Evolutionary conservation across 257 asterid species (phyloP).

Genomic region (Sherardia arvensis): DNA sequence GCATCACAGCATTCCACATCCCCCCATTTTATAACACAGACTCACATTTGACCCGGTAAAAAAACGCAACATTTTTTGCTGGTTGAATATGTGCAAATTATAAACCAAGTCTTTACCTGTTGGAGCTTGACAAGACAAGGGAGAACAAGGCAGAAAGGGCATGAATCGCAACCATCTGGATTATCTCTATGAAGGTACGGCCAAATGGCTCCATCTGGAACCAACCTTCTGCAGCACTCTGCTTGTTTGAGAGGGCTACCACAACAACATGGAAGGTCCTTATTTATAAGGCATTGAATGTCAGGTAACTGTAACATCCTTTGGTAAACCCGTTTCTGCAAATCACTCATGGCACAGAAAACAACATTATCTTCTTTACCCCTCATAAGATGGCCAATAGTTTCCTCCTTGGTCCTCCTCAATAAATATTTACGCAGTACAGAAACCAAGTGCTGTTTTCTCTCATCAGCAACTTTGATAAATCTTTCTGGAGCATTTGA

Average conservation of each 20-base stretch:
- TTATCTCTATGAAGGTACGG: slow-evolving; percentile 77
- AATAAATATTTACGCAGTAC: slow-evolving; percentile 67
- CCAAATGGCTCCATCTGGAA: slow-evolving; percentile 79
- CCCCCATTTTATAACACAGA: background rate
- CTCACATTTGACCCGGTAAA: background rate
- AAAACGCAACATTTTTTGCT: background rate
- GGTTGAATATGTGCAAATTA: background rate
- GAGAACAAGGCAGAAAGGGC: slow-evolving; percentile 95
- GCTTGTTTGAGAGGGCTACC: slow-evolving; percentile 93
- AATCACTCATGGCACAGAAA: slow-evolving; percentile 84
- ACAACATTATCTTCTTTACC: slow-evolving; percentile 97
- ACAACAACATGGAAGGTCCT: slow-evolving; percentile 81
- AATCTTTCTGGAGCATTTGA: slow-evolving; percentile 78
- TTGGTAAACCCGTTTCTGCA: slow-evolving; percentile 81
- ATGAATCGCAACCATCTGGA: slow-evolving; percentile 89
- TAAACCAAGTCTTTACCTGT: slow-evolving; percentile 42
- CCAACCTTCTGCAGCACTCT: slow-evolving; percentile 77
- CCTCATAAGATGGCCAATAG: slow-evolving; percentile 94
- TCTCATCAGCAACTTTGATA: slow-evolving; percentile 64
- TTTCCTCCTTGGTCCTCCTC: slow-evolving; percentile 94
- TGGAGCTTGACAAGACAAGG: slow-evolving; percentile 94
- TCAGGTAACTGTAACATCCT: slow-evolving; percentile 73
- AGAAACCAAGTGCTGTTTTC: slow-evolving; percentile 68
- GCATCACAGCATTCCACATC: background rate
- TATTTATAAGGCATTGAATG: slow-evolving; percentile 74